Percentiles rank a stretch among this genome's conserved stretches.
phyloP scores from a whole-genome alignment of 1,284 basidiomycete genomes.

The Ustilago tritici region DNA sequence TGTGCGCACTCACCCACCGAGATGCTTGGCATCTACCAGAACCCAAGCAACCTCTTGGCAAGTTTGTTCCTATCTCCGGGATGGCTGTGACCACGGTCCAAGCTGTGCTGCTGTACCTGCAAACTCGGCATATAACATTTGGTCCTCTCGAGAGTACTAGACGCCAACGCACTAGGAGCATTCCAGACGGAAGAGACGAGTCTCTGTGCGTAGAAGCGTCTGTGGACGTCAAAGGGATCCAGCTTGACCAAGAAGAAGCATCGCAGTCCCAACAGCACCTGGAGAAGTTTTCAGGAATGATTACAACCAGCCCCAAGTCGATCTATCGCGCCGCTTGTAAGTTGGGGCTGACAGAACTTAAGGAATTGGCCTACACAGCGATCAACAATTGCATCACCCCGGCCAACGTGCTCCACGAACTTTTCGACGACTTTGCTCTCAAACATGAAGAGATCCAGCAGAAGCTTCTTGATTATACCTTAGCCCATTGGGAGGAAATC shows the following conservation, averaged over 20 bases:
- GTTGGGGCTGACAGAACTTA: constrained; percentile 14
- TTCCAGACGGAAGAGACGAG: not conserved
- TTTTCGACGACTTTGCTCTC: constrained; percentile 27
- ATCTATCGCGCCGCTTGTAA: constrained; percentile 27
- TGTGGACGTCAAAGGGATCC: not conserved
- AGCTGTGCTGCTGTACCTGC: constrained; percentile 20
- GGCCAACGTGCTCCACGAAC: constrained; percentile 22
- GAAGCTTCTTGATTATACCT: constrained; percentile 19
- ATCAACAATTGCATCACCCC: constrained; percentile 20
- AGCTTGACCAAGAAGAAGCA: not conserved
- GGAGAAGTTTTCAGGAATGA: not conserved
- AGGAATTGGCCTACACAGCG: constrained; percentile 12
- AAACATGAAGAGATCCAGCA: constrained; percentile 7
- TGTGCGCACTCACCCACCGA: not conserved
- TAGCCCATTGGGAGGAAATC: constrained; percentile 38
- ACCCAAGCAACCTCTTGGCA: not conserved
- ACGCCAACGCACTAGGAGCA: not conserved
- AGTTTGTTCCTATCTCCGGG: not conserved
- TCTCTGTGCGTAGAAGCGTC: not conserved
- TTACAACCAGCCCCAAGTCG: constrained; percentile 34
- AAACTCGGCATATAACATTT: constrained; percentile 30
- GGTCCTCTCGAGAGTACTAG: constrained; percentile 1
- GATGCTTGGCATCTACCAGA: not conserved
- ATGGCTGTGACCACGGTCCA: constrained; percentile 26
- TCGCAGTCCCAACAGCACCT: not conserved